Base-by-base conservation (phyloP, 2,329 filamentous ascomycete species). In the Daldinia sp. region DNA sequence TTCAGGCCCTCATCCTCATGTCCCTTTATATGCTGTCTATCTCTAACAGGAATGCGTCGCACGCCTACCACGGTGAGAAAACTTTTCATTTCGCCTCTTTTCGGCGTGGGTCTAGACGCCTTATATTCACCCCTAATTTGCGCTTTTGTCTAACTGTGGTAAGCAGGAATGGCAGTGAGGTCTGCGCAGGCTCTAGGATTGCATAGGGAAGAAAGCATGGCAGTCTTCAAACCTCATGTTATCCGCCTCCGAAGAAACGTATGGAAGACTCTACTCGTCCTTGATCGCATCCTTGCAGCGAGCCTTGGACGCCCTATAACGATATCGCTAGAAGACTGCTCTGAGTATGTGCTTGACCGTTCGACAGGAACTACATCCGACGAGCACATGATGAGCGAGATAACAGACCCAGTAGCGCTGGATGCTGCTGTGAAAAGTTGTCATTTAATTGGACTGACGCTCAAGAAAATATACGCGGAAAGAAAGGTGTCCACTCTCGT, bases 1-100 rank as follows among this genome's bases (percentile, higher is more conserved):
- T 92, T 53, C 89, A 91, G 74, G 88, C 88, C 1, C 79, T 91
- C 48, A 79, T 87, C 0, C 78, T 92, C 39, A 90, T 91, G 86
- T 84, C 89, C 0, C 77, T 90, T 1, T 92, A 90, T 73, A 88
- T 87, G 84, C 78, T 92, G 15, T 82, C 85, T 2, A 83, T 88
- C 13, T 88, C 88, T 0, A 89, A 87, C 76, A 82, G 88, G 15
- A 91, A 91, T 71, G 85, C 87, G 4, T 87, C 90, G 0, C 90
- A 89, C 78, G 83, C 84, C 15, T 88, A 90, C 65, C 83, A 87
- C 54, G 89, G 89, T 85, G 79, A 78, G 81, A 70, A 20, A 35
- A 10, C 10, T 30, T 28, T 18, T 48, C 13, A 26, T n/a, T 23
- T 33, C 33, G 33, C 33, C 4, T 6, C 7, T n/a, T 44, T 46